These are phyloP conservation scores for Boletus rufocinnamomeus DNA, from an alignment of 768 basidiomycete genomes.

Conservation along the genomic window DNA sequence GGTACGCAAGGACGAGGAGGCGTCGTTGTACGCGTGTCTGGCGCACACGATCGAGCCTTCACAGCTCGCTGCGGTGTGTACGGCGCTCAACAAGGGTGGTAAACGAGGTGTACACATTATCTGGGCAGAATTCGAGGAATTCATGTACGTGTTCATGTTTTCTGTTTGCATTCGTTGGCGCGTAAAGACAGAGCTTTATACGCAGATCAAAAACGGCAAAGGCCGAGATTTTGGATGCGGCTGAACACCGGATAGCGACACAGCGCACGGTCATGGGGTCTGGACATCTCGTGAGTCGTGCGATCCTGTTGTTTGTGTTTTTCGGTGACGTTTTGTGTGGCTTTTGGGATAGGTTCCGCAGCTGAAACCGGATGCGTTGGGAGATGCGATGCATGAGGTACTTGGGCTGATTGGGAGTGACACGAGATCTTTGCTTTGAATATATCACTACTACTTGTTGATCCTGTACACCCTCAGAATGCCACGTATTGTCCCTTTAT, in stretches of 20 bases:
- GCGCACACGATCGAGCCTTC: slow-evolving; percentile 30
- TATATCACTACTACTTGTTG: background rate
- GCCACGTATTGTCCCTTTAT: background rate
- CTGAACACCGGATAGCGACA: slow-evolving; percentile 22
- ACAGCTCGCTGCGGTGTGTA: slow-evolving; percentile 25
- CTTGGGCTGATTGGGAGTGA: slow-evolving; percentile 16
- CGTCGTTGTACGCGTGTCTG: slow-evolving; percentile 25
- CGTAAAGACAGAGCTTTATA: too few relatives aligned
- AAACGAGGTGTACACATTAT: slow-evolving; percentile 28
- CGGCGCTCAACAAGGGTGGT: slow-evolving; percentile 9
- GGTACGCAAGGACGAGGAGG: slow-evolving; percentile 34
- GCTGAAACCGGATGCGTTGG: slow-evolving; percentile 32
- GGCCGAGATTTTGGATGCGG: slow-evolving; percentile 32
- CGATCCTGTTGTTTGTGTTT: background rate
- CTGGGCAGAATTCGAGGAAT: slow-evolving; percentile 35
- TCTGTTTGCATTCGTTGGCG: background rate
- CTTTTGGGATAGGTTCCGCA: slow-evolving; percentile 26
- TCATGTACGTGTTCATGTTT: slow-evolving; percentile 23
- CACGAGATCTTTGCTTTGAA: slow-evolving; percentile 19
- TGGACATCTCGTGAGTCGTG: slow-evolving; percentile 32
- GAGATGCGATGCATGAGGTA: slow-evolving; percentile 29
- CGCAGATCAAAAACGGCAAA: slow-evolving; percentile 29
- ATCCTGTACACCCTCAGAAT: background rate
- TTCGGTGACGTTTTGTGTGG: background rate
- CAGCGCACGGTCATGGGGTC: slow-evolving; percentile 28